These are phyloP conservation scores for Nigrospora oryzae DNA, from an alignment of 2,329 filamentous ascomycete genomes.

Conservation along the genomic window DNA sequence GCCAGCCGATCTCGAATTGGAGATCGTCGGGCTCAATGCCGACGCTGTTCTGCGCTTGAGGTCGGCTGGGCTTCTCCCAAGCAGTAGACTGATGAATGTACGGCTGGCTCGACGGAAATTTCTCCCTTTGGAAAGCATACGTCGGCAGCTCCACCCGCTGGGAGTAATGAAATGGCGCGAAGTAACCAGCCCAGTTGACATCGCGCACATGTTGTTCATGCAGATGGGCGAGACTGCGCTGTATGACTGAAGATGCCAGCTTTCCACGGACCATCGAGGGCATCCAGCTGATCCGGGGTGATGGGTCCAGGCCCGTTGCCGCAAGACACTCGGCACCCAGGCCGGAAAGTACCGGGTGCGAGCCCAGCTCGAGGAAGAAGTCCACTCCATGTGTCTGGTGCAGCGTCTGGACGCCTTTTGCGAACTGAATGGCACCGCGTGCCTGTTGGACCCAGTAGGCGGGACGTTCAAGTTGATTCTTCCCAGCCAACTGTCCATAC, in stretches of 20 bases:
- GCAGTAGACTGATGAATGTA: neutral
- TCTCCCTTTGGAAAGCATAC: constrained; percentile 15
- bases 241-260: neutral
- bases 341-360: constrained; percentile 10
- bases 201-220: constrained; percentile 7
- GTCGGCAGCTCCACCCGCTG: constrained; percentile 12
- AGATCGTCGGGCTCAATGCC: neutral
- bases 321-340: constrained; percentile 11
- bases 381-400: constrained; percentile 6
- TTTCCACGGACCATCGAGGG: neutral
- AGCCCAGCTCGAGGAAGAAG: constrained; percentile 15
- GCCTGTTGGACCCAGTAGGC: neutral
- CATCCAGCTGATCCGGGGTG: neutral
- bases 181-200: constrained; percentile 14
- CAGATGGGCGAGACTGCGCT: constrained; percentile 3
- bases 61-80: neutral
- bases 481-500: neutral
- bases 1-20: neutral
- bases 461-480: neutral
- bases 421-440: neutral
- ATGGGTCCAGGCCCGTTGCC: neutral
- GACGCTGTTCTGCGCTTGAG: neutral
- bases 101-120: neutral
- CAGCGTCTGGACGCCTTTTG: constrained; percentile 12
- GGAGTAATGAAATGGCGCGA: constrained; percentile 10